Conservation (phyloP, 1,139 yeast genomes). For the Scheffersomyces illinoinensis region DNA sequence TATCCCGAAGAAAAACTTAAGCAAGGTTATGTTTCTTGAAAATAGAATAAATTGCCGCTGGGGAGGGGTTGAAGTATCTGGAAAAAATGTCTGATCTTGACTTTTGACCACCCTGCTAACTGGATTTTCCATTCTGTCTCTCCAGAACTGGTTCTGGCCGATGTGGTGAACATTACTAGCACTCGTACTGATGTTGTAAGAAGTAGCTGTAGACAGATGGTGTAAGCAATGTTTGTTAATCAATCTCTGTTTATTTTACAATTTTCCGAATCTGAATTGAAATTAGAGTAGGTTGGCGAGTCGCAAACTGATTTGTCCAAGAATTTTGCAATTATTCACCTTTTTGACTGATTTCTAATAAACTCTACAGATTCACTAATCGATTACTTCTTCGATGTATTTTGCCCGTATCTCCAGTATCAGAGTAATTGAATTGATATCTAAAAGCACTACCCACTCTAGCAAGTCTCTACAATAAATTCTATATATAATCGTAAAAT, state of each 20-base stretch:
- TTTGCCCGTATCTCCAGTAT: neutral
- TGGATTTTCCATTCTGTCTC: neutral
- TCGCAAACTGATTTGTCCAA: neutral
- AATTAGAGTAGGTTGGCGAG: neutral
- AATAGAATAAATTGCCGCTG: neutral
- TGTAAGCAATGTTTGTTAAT: neutral
- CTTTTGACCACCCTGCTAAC: constrained; percentile 2
- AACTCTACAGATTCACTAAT: too few relatives aligned
- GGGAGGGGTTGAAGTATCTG: neutral
- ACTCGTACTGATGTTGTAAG: too few relatives aligned
- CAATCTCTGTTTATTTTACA: neutral
- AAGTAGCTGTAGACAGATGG: neutral
- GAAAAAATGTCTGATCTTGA: constrained; percentile 1
- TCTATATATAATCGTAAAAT: neutral
- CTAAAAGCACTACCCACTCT: neutral
- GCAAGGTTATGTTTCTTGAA: neutral
- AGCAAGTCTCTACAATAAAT: neutral
- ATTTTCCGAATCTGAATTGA: neutral
- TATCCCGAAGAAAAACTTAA: neutral
- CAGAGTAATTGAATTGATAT: neutral
- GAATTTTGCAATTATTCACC: neutral
- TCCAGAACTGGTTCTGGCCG: neutral
- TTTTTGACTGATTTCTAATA: neutral
- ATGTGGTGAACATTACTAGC: neutral
- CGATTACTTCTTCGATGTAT: neutral